Evolutionary conservation across 768 basidiomycete species (phyloP).

Genomic region (Auricularia cornea): DNA sequence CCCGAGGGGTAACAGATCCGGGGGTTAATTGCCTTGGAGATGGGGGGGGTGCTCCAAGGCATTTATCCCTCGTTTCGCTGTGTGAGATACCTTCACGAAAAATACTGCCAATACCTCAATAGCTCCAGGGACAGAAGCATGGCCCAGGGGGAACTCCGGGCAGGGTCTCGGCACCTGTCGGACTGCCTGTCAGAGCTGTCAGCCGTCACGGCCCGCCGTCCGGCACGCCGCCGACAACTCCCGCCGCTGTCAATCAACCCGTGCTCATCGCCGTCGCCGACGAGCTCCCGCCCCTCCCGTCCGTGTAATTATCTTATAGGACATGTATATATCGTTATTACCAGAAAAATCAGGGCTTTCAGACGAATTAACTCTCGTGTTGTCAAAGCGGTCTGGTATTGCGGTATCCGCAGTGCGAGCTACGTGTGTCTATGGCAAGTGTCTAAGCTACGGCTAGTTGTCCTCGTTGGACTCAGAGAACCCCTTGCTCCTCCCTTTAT

Average conservation of each 20-base stretch:
- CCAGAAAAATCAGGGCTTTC: background rate
- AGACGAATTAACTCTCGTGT: too few species aligned
- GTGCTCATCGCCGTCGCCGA: background rate
- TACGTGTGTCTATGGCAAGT: too few species aligned
- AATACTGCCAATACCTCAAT: background rate
- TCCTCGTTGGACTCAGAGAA: too few species aligned
- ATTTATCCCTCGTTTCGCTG: background rate
- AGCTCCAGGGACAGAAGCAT: background rate
- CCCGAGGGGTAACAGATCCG: too few species aligned
- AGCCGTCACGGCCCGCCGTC: background rate
- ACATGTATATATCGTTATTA: background rate
- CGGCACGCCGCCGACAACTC: background rate
- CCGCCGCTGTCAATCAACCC: background rate
- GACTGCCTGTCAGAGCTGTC: background rate
- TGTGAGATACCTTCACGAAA: background rate
- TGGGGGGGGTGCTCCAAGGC: background rate
- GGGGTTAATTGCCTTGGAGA: too few species aligned
- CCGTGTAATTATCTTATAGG: background rate
- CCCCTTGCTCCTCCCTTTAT: too few species aligned
- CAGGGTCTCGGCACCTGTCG: too few species aligned
- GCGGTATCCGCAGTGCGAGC: too few species aligned
- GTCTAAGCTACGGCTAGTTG: too few species aligned
- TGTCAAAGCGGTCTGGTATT: too few species aligned
- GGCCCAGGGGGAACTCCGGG: background rate
- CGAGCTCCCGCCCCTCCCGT: background rate